phyloP scores from a whole-genome alignment of 2,329 filamentous ascomycete species.

The Pseudogymnoascus sp. region DNA sequence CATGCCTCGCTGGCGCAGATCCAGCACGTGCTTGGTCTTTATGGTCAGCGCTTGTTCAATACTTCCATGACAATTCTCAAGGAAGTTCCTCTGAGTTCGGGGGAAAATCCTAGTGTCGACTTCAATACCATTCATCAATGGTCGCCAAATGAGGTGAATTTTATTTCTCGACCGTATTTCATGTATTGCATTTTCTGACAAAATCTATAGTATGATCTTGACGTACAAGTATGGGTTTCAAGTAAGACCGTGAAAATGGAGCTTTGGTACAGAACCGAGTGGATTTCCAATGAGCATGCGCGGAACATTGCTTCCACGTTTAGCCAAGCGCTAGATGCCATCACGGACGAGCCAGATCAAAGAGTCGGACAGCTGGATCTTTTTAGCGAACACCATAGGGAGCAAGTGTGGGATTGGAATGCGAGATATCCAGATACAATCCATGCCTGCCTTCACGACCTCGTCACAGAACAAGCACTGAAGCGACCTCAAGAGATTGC shows the following conservation, averaged over 20 bases:
- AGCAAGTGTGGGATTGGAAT: slow-evolving; percentile 11
- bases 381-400: slow-evolving; percentile 1
- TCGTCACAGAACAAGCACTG: not conserved
- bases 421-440: slow-evolving; percentile 8
- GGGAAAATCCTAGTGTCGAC: not conserved
- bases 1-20: slow-evolving; percentile 38
- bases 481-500: not conserved
- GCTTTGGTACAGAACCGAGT: slow-evolving; percentile 36
- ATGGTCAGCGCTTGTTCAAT: slow-evolving; percentile 19
- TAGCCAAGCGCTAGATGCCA: slow-evolving; percentile 30
- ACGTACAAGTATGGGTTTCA: slow-evolving; percentile 16
- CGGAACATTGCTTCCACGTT: slow-evolving; percentile 33
- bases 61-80: slow-evolving; percentile 13
- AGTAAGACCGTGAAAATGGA: slow-evolving; percentile 28
- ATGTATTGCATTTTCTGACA: slow-evolving; percentile 11
- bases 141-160: not conserved
- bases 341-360: slow-evolving; percentile 13
- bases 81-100: not conserved
- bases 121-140: not conserved
- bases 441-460: not conserved
- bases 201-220: not conserved
- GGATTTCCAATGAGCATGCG: slow-evolving; percentile 33
- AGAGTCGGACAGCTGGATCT: slow-evolving; percentile 13
- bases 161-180: not conserved
- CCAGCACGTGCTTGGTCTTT: slow-evolving; percentile 23